Evolutionary conservation across 352 stramenopile genomes (phyloP), one percentile per base, ranked within the genome.

Genomic region (Pythium brachiatum): DNA sequence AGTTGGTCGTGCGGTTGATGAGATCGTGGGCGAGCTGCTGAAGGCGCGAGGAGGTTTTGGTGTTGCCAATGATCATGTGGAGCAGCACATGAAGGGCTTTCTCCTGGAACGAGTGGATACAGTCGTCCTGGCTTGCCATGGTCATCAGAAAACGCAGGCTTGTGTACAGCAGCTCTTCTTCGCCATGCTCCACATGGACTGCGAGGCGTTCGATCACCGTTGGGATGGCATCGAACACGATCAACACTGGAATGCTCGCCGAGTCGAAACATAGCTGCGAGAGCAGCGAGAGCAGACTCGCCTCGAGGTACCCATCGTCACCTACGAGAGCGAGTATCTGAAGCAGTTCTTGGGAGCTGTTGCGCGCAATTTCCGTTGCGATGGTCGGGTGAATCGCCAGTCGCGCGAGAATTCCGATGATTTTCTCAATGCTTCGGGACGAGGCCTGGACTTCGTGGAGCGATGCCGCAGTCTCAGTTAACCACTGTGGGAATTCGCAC

Each of bases 381-480:
- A 73, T 69, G 7, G 53, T 34, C 2, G 48, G 54, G 47, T 79
- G 54, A 29, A 81, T 60, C 0, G 57, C 43, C 9, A 85, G 72
- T 43, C 72, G 64, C 8, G 64, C 58, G 1, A 86, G 53, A 21
- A 83, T 69, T 15, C 74, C 74, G 29, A 81, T 62, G 54, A 81
- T 70, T 46, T 86, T 82, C 59, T 86, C 76, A 1, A 81, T 61
- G 25, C 62, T 75, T 7, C 46, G 25, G 0, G 36, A 64, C 12
- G 38, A 47, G n/a, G 65, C 27, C n/a, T 55, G 54, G 27, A 57
- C 7, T 44, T 60, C 54, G 20, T 81, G 66, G 15, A 83, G 64
- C 1, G 51, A 64, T 20, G 72, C 60, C 0, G 70, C 72, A 7
- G 82, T 53, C 3, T 60, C 1, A 31, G 77, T 56, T 12, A 83